These are phyloP conservation scores for Hypoxylon sp. DNA, from an alignment of 2,329 filamentous ascomycete species.

Conservation along the genomic window DNA sequence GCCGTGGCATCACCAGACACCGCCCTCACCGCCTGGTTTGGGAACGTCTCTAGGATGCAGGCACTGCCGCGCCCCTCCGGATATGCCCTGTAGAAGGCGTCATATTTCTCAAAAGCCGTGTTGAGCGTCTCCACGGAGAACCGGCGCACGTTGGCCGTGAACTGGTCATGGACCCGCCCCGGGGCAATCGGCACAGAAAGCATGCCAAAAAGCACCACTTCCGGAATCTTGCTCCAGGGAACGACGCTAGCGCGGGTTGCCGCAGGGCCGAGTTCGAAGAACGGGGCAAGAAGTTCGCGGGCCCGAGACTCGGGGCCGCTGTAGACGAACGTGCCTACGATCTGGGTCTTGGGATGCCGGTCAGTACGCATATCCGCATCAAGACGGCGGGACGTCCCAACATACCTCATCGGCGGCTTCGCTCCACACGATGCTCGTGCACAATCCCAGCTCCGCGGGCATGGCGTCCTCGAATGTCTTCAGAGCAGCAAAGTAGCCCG, in stretches of 20 bases:
- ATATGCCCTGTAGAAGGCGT: conserved; percentile 20
- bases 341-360: conserved; percentile 18
- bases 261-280: conserved; percentile 19
- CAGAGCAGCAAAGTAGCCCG: conserved; percentile 12
- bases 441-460: conserved; percentile 12
- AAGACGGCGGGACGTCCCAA: neutral
- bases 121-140: conserved; percentile 13
- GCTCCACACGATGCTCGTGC: conserved; percentile 17
- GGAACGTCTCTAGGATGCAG: conserved; percentile 25
- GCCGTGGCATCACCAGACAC: conserved; percentile 34
- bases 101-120: conserved; percentile 22
- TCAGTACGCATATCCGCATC: conserved; percentile 1
- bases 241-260: conserved; percentile 1
- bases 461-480: conserved; percentile 11
- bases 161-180: conserved; percentile 7
- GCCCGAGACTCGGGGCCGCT: conserved; percentile 24
- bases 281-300: conserved; percentile 17
- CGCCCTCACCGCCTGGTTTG: conserved; percentile 17
- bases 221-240: conserved; percentile 7
- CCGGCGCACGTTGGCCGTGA: conserved; percentile 14
- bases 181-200: neutral
- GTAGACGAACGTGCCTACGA: conserved; percentile 28
- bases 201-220: conserved; percentile 2
- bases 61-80: conserved; percentile 3
- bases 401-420: conserved; percentile 4